Evolutionary conservation across 768 basidiomycete species (phyloP), one percentile per base, ranked within the genome.

Genomic region (Boletus edulis): DNA sequence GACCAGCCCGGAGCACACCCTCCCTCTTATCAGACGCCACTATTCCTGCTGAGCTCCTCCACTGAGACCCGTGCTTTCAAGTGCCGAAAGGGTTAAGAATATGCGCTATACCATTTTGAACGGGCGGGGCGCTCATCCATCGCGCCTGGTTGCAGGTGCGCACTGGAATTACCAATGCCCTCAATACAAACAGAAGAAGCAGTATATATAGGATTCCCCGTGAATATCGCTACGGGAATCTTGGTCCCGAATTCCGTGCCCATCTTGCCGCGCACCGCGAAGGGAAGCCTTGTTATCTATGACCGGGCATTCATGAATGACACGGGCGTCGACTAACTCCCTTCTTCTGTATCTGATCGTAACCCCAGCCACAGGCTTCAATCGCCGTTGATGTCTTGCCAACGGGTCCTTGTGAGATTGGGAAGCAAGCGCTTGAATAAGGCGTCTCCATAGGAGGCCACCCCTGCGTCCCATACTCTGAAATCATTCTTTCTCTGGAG

Each of bases 341-440:
- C 6, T 13, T 17, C 12, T 9, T 10, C 11, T 20, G 18, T 17
- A 27, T 32, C 29, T 42, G 32, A 32, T 39, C 27, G 20, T n/a
- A 22, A 32, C 20, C 29, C 14, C 12, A n/a, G 11, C 20, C 17
- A 29, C 35, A 6, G 17, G 15, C 18, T 7, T 37, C 17, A 48
- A 15, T 47, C 24, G 20, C 52, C 51, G 42, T 31, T 20, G 35
- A 47, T 29, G 35, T 50, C 59, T 39, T 56, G 52, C n/a, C 52
- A 17, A 46, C 22, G 47, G 47, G 38, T 32, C n/a, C 39, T 13
- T 18, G 46, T 46, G 59, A 59, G 46, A 46, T 32, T 47, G 46
- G 7, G 53, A 61, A 59, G 59, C 9, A 13, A 11, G 17, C n/a
- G 4, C 11, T 14, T 24, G 4, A 13, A 12, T 32, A 32, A 46